Base-by-base conservation (phyloP, 257 asterid genomes). In the Handroanthus guayacan region DNA sequence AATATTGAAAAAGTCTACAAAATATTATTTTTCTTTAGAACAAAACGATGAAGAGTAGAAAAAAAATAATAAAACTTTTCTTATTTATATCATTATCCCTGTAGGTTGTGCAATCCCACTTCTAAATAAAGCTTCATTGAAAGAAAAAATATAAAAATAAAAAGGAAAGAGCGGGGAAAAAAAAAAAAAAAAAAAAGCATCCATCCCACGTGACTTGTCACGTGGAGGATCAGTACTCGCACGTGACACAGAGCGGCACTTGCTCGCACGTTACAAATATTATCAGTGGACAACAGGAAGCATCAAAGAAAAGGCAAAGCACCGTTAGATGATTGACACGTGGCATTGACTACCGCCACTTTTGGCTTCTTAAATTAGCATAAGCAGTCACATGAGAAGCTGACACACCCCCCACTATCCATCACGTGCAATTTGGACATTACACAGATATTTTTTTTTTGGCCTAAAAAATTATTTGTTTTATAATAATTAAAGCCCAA, bases 171-270 rank as follows among this genome's bases (percentile, higher is more conserved):
- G 16, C 17, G 4, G 31, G 8, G 37, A 44, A 11, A 10, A 12
- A 17, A 37, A 7, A 2, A 20, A 3, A 11, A 11, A 5, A 8
- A 48, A 3, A 62, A 13, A 34, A 39, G 76, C 62, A 45, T 69
- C 63, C 65, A 43, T n/a, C 44, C 47, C 87, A 86, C 86, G 85
- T 79, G 88, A 84, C 73, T n/a, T 17, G 72, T 74, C 82, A 76
- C 82, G 71, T 52, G 60, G 67, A 13, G n/a, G 57, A 6, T 77
- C 75, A 25, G n/a, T 3, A 37, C 8, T 56, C 63, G 63, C 86
- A 83, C 88, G 86, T 81, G 86, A 76, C 31, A 2, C 4, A 2
- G 11, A 17, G 0, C 70, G 77, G 83, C 87, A 86, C 88, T 88
- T 84, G 88, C 76, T 31, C 6, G 78, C 85, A 84, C 85, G 90